A percentile compares a stretch with the other conserved stretches of the same genome.
These are phyloP conservation scores for Penicillium alfredii DNA, from an alignment of 495 filamentous ascomycete species.

Conservation along the genomic window DNA sequence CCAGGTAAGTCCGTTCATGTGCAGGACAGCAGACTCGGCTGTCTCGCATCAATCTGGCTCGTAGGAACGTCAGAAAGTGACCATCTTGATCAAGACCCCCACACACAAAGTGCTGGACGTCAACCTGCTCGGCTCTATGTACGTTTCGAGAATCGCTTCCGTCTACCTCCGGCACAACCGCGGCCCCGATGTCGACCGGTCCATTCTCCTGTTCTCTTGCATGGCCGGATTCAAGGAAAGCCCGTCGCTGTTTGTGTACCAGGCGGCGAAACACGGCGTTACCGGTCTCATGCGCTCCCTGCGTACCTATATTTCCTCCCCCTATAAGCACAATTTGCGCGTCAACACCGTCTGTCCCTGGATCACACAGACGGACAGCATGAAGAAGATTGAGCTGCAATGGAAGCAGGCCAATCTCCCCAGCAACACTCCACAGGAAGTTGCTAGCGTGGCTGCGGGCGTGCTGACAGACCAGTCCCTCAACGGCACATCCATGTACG, in stretches of 20 bases:
- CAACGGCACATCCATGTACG: constrained; percentile 43
- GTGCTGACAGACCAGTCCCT: constrained; percentile 31
- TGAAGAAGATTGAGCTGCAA: constrained; percentile 32
- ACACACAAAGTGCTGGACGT: constrained; percentile 43
- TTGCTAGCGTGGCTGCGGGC: constrained; percentile 39
- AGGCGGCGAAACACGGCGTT: constrained; percentile 46
- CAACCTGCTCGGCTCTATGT: constrained; percentile 44
- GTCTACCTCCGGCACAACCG: constrained; percentile 44
- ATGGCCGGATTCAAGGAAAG: constrained; percentile 44
- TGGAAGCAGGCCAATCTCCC: constrained; percentile 44
- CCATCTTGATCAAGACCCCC: constrained; percentile 34
- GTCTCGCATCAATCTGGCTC: too few relatives aligned
- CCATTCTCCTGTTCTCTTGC: constrained; percentile 40
- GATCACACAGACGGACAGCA: constrained; percentile 43
- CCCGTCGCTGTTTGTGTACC: constrained; percentile 43
- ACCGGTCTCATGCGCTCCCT: constrained; percentile 45
- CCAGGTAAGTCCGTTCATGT: constrained; percentile 18
- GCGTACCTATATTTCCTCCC: constrained; percentile 31
- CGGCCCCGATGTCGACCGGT: constrained; percentile 34
- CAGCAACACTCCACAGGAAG: constrained; percentile 37
- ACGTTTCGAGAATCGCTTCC: constrained; percentile 40
- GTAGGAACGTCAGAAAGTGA: constrained; percentile 9
- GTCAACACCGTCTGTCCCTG: constrained; percentile 52
- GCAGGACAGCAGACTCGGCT: too few relatives aligned
- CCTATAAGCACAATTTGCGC: constrained; percentile 38